These are phyloP conservation scores for Nothomitra cinnamomea DNA, from an alignment of 2,329 filamentous ascomycete genomes.

Conservation along the genomic window DNA sequence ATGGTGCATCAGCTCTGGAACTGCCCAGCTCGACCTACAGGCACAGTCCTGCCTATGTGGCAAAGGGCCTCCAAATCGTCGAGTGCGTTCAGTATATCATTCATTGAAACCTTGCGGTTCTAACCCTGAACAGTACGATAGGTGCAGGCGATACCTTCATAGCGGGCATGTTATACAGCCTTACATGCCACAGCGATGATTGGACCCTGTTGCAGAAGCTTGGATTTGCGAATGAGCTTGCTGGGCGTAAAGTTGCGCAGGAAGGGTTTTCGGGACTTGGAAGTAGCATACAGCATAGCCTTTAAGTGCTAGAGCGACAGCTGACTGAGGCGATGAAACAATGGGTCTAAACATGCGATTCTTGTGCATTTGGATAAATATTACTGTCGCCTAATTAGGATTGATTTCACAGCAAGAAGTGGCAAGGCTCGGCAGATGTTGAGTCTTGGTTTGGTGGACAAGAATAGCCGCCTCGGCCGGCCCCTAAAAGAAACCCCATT, in stretches of 20 bases:
- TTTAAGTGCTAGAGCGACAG: too few species aligned
- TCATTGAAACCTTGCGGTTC: not conserved
- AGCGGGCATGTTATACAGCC: conserved; percentile 49
- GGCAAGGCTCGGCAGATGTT: too few species aligned
- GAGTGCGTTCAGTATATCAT: conserved; percentile 33
- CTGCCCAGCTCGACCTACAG: conserved; percentile 20
- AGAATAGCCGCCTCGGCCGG: too few species aligned
- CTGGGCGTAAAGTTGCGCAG: conserved; percentile 48
- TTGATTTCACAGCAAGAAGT: too few species aligned
- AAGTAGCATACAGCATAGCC: conserved; percentile 13
- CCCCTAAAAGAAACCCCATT: too few species aligned
- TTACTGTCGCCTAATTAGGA: too few species aligned
- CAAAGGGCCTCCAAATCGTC: conserved; percentile 28
- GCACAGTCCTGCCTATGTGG: conserved; percentile 27
- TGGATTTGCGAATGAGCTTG: conserved; percentile 46
- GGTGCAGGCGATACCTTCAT: conserved; percentile 64
- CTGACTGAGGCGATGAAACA: too few species aligned
- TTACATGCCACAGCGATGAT: conserved; percentile 32
- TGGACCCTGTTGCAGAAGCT: conserved; percentile 35
- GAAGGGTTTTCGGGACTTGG: conserved; percentile 45
- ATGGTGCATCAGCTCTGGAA: conserved; percentile 32
- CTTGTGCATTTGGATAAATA: too few species aligned
- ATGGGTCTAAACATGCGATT: too few species aligned
- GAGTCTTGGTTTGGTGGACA: too few species aligned
- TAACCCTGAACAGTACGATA: conserved; percentile 35